A percentile compares a stretch with the other conserved stretches of the same genome.
Evolutionary conservation across 192 early-diverging fungal genomes (phyloP).

Genomic region (Polychytrium aggregatum): DNA sequence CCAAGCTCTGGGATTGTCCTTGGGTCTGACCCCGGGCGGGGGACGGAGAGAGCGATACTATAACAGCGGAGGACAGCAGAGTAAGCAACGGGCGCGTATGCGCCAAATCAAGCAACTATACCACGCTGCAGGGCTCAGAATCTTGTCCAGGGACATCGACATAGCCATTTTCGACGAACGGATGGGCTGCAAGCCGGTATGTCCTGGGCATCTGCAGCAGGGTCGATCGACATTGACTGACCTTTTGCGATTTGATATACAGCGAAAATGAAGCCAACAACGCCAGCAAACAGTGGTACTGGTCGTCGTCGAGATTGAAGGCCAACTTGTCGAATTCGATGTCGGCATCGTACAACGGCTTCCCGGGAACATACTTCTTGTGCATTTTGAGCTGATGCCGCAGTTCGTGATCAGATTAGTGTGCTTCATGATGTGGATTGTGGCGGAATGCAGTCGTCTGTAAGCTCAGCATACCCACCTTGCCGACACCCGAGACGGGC

Average conservation of each 20-base stretch:
- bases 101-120: no score
- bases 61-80: not conserved
- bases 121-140: no score
- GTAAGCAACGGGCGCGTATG: no score
- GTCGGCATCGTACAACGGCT: slow-evolving; percentile 48
- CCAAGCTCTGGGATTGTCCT: slow-evolving; percentile 74
- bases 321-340: slow-evolving; percentile 86
- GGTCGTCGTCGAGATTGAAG: slow-evolving; percentile 81
- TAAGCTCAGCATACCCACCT: slow-evolving; percentile 24
- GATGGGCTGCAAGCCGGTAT: no score
- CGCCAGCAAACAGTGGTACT: slow-evolving; percentile 70
- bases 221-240: no score
- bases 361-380: slow-evolving; percentile 49
- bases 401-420: slow-evolving; percentile 9
- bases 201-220: no score
- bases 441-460: slow-evolving; percentile 6
- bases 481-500: slow-evolving; percentile 83
- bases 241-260: slow-evolving; percentile 63
- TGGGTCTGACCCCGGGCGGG: slow-evolving; percentile 67
- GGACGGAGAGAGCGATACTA: slow-evolving; percentile 81
- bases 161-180: no score
- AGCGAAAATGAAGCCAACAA: slow-evolving; percentile 76
- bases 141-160: no score
- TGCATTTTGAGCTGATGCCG: slow-evolving; percentile 51
- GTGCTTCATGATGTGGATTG: slow-evolving; percentile 7